phyloP scores from a whole-genome alignment of 2,329 filamentous ascomycete species.

The Monilinia fructicola region DNA sequence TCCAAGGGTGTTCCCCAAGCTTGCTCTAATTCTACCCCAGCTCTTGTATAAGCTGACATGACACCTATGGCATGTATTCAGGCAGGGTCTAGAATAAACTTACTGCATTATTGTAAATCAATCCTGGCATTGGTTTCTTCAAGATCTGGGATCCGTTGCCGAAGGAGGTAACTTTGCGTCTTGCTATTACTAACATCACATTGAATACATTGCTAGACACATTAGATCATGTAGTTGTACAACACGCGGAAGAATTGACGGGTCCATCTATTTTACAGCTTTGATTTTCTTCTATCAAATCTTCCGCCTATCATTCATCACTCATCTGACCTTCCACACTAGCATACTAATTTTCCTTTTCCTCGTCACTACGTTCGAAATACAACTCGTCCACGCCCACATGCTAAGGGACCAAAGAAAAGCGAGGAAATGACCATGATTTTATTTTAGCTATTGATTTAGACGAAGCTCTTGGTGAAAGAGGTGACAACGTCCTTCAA shows the following conservation, averaged over 20 bases:
- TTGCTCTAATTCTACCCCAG: neutral
- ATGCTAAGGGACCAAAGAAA: conserved; percentile 38
- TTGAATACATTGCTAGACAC: neutral
- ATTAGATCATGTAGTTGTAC: conserved; percentile 1
- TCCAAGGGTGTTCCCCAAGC: neutral
- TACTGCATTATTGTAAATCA: neutral
- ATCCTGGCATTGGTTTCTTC: neutral
- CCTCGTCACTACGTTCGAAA: conserved; percentile 27
- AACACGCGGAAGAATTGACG: conserved; percentile 35
- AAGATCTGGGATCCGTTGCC: neutral
- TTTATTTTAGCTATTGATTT: conserved; percentile 32
- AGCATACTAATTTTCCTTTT: conserved; percentile 5
- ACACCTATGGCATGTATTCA: neutral
- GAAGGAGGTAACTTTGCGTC: neutral
- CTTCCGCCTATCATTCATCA: conserved; percentile 29
- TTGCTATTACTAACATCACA: neutral
- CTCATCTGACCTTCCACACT: conserved; percentile 18
- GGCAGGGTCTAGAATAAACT: neutral
- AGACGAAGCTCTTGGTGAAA: conserved; percentile 93
- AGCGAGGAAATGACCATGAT: conserved; percentile 28
- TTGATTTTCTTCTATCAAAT: conserved; percentile 37
- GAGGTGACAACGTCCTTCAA: conserved; percentile 71
- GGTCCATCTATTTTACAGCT: conserved; percentile 41
- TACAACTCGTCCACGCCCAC: conserved; percentile 30
- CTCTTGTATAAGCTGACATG: conserved; percentile 6